Evolutionary conservation across 1,284 basidiomycete species (phyloP).

Genomic region (Apiotrichum veenhuisii): DNA sequence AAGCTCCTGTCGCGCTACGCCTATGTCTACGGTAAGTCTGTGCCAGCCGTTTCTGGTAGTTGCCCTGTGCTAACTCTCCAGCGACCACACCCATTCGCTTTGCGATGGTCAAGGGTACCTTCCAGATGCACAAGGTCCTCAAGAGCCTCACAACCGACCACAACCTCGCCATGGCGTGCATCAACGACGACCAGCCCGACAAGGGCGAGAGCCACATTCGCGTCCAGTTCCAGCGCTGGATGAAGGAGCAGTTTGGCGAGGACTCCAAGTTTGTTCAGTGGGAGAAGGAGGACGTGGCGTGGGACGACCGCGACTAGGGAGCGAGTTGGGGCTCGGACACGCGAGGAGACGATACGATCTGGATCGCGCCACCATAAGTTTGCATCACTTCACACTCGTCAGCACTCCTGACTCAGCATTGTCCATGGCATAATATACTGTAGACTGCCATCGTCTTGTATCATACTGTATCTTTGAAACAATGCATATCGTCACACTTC

Average conservation of each 20-base stretch:
- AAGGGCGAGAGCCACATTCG: neutral
- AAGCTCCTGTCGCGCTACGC: conserved; percentile 42
- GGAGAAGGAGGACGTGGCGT: conserved; percentile 18
- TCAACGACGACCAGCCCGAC: conserved; percentile 44
- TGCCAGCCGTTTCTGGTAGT: neutral
- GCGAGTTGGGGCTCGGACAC: no score
- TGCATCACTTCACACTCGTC: neutral
- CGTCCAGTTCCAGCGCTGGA: conserved; percentile 22
- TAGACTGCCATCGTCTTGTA: no score
- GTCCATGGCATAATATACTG: no score
- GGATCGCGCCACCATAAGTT: neutral
- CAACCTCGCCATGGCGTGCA: conserved; percentile 29
- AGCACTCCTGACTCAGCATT: no score
- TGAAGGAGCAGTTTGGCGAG: conserved; percentile 24
- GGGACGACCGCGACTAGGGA: neutral
- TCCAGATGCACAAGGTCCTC: conserved; percentile 19
- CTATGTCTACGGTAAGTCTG: conserved; percentile 32
- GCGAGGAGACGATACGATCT: no score
- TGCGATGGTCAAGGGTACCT: conserved; percentile 20
- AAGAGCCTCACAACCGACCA: conserved; percentile 10
- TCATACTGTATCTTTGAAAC: no score
- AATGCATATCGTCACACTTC: no score
- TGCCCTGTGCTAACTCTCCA: neutral
- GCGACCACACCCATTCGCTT: conserved; percentile 29
- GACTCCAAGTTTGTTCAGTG: conserved; percentile 15